Base-by-base conservation (phyloP, 2,329 filamentous ascomycete genomes). In the Alternaria sp. region DNA sequence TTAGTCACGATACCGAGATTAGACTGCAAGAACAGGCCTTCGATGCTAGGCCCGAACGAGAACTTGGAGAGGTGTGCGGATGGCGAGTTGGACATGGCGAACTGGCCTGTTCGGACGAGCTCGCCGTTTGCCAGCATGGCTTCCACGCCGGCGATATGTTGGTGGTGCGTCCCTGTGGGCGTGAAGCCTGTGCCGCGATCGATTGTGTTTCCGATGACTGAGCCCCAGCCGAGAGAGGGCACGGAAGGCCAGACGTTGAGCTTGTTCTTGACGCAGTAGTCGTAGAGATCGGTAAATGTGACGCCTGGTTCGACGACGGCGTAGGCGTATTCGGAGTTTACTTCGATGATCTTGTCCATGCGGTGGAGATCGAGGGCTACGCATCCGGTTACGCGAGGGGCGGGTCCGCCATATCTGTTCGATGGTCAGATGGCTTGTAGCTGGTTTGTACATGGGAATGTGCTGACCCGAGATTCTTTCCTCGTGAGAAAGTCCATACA, bases 1-100 rank as follows among this genome's bases (percentile, higher is more conserved):
- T 79, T 79, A 4, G 83, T 84, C 7, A 86, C 82, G 36, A 87
- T 84, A 30, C 85, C 86, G 12, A 86, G 79, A 61, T 83, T 86
- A 19, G 80, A 82, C 69, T 87, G 85, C 0, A 82, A 81, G 66
- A 87, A 87, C 13, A 87, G 80, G 2, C 79, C 79, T 62, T 81
- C 78, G 28, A 80, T 73, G 23, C 75, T 79, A 0, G 79, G 79
- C 0, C 79, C 79, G 54, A 80, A 81, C n/a, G 72, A 74, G 45
- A 77, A 77, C 52, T 78, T 78, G 9, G 73, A 78, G 8, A 78
- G 69, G 55, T 78, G 77, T 3, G 81, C 77, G 1, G 80, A 82
- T 2, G 79, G 77, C 3, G 81, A 83, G 52, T 74, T 77, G 11
- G 78, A 76, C 59, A 84, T 77, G 46, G 77, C 81, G 57, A 80